These are phyloP conservation scores for Fraxinus nigra DNA, from an alignment of 305 asterid genomes.

Conservation along the genomic window DNA sequence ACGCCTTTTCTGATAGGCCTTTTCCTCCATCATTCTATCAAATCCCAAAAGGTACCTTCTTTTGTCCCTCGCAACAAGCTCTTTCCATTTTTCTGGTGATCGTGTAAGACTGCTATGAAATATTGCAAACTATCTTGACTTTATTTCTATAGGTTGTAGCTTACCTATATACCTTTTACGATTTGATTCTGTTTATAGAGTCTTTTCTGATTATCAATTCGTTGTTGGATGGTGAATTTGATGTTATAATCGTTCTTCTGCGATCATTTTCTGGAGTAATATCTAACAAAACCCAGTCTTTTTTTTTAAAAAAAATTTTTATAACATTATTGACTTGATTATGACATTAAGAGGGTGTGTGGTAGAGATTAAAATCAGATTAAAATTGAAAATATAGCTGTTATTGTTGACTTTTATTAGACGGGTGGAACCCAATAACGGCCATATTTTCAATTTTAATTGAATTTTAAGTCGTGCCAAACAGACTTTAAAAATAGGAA, in stretches of 20 bases:
- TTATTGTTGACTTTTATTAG: no score
- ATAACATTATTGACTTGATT: no score
- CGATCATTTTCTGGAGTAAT: not conserved
- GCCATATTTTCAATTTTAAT: no score
- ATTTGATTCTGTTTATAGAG: conserved; percentile 1
- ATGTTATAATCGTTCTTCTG: conserved; percentile 3
- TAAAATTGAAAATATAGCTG: no score
- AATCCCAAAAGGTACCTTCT: conserved; percentile 7
- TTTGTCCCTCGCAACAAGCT: conserved; percentile 2
- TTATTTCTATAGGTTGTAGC: not conserved
- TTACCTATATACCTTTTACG: not conserved
- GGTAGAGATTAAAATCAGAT: no score
- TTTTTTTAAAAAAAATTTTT: not conserved
- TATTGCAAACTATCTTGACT: conserved; percentile 10
- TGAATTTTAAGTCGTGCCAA: no score
- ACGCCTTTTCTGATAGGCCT: conserved; percentile 21
- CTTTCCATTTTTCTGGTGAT: not conserved
- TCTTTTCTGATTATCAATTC: conserved; percentile 2
- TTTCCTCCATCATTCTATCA: conserved; percentile 16
- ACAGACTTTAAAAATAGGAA: no score
- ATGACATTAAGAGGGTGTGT: no score
- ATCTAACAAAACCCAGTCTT: not conserved
- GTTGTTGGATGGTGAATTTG: conserved; percentile 25
- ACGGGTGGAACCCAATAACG: no score
- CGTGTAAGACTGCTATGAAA: not conserved